Evolutionary conservation across 176 grass and related monocot genomes (phyloP), one percentile per base, ranked within the genome.

Genomic region (Luzula sylvatica): DNA sequence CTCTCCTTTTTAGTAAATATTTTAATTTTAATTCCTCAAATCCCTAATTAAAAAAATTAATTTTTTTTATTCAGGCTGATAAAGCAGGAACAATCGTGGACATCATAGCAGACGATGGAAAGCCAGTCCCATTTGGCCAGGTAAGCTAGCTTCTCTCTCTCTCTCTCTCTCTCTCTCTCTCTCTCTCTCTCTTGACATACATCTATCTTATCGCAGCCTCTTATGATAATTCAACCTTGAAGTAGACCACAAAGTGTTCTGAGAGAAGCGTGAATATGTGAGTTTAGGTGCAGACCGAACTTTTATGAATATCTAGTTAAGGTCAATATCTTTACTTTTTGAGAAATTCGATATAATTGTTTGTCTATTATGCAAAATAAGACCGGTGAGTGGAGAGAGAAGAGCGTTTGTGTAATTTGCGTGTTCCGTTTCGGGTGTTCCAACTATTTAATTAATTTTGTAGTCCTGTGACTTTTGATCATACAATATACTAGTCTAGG

Each of bases 71-170:
- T 54, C 52, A 78, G 75, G 52, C 68, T 47, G 75, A 78, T 57
- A 47, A 67, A 66, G 61, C 67, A 6, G 75, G 75, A 46, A 78
- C 75, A 22, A 52, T 78, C 15, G 53, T 78, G n/a, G 75, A 78
- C 40, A 67, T 78, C 49, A 8, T 60, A 24, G 35, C 42, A 42
- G 75, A 78, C 32, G 67, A 78, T 66, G 52, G 8, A 35, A 78
- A 78, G 53, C 53, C 75, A 61, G 53, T 78, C 18, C 61, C 67
- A 2, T 7, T 78, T 38, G 75, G 70, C 28, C 58, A 15, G 68
- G 75, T 78, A 72, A 16, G 22, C 30, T 24, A 30, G 2, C 7
- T 11, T 44, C 9, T 15, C 69, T 38, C 20, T 55, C 0, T 56
- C 47, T 16, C 27, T 26, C 19, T 53, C 17, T 27, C 27, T 19